Percentiles rank a stretch among this genome's conserved stretches.
Evolutionary conservation across 257 asterid genomes (phyloP).

Genomic region (Anisodus acutangulus): DNA sequence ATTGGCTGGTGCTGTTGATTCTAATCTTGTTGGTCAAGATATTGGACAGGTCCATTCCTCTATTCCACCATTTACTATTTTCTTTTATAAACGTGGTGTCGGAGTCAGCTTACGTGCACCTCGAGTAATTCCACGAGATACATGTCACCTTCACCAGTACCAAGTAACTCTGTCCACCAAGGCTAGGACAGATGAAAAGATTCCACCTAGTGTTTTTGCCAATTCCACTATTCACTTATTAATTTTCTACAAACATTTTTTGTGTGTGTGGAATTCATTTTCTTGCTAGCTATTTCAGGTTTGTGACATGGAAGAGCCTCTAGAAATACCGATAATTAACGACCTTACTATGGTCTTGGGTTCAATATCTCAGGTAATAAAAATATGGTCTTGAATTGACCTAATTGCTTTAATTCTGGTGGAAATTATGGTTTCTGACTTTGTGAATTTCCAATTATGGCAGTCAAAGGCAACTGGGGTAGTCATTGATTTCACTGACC

Average conservation of each 20-base stretch:
- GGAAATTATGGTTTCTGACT: constrained; percentile 19
- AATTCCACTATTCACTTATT: neutral
- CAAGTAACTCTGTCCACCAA: too few relatives aligned
- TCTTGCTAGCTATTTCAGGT: constrained; percentile 43
- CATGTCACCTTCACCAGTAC: neutral
- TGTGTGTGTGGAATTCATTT: constrained; percentile 27
- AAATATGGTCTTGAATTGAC: neutral
- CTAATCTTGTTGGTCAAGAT: constrained; percentile 74
- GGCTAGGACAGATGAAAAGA: neutral
- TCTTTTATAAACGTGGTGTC: constrained; percentile 46
- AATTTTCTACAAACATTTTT: constrained; percentile 38
- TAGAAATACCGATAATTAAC: constrained; percentile 80
- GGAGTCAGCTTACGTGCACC: constrained; percentile 54
- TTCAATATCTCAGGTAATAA: constrained; percentile 81
- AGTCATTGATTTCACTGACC: constrained; percentile 86
- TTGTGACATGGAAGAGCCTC: constrained; percentile 84
- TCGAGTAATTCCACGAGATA: neutral
- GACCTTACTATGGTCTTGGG: constrained; percentile 90
- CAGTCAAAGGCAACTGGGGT: constrained; percentile 75
- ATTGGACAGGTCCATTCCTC: constrained; percentile 62
- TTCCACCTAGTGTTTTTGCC: neutral
- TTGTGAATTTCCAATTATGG: constrained; percentile 16
- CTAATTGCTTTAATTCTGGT: constrained; percentile 20
- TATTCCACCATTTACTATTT: neutral
- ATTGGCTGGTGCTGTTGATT: constrained; percentile 86